Evolutionary conservation across 2,329 filamentous ascomycete genomes (phyloP).

Genomic region (Aspergillus unguis): DNA sequence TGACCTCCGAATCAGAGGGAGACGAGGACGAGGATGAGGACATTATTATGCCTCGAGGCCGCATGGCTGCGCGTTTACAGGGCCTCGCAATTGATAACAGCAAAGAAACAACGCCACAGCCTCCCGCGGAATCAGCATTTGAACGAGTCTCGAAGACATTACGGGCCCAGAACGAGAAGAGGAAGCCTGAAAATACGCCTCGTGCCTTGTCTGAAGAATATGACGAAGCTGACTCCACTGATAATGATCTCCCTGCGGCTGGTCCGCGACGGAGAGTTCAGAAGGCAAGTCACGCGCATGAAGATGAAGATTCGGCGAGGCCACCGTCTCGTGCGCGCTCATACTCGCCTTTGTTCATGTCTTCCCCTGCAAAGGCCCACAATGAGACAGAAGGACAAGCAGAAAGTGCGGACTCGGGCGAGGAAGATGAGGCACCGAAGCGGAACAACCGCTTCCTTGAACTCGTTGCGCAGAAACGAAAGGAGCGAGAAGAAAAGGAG

Average conservation of each 20-base stretch:
- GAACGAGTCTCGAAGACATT: constrained; percentile 37
- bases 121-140: constrained; percentile 35
- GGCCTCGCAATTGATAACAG: constrained; percentile 29
- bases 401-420: constrained; percentile 14
- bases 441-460: constrained; percentile 64
- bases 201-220: constrained; percentile 11
- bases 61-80: constrained; percentile 63
- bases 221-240: constrained; percentile 20
- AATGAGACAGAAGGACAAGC: constrained; percentile 14
- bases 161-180: constrained; percentile 15
- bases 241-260: constrained; percentile 31
- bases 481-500: constrained; percentile 67
- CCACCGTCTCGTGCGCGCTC: constrained; percentile 28
- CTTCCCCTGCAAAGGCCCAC: constrained; percentile 25
- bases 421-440: constrained; percentile 23
- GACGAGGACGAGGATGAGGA: constrained; percentile 44
- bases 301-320: constrained; percentile 19
- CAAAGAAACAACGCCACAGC: not conserved
- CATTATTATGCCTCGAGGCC: constrained; percentile 57
- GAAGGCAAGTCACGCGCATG: constrained; percentile 25
- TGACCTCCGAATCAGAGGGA: constrained; percentile 6
- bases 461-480: constrained; percentile 69
- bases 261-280: constrained; percentile 28
- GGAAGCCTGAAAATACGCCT: constrained; percentile 11
- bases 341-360: constrained; percentile 46